Base-by-base conservation (phyloP, 192 early-diverging fungal genomes). In the Cetraspora pellucida region DNA sequence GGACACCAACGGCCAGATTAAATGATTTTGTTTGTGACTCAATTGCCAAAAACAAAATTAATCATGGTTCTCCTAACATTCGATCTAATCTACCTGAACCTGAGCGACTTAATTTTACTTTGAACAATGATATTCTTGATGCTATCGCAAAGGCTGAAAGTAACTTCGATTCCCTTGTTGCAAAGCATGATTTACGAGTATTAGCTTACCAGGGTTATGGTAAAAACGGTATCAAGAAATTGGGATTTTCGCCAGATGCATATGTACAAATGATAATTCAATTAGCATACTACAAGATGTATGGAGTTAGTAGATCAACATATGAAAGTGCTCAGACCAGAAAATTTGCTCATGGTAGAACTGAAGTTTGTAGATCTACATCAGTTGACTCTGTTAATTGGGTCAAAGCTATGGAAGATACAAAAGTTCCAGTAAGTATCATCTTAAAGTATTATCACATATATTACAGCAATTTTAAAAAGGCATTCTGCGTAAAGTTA, bases 321-420 rank as follows among this genome's bases (percentile, higher is more conserved):
- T 99, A 99, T 83, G 97, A 99, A 83, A 90, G 91, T 77, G 95
- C 93, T 47, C 92, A 93, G 87, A 97, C 94, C 31, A 88, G 94
- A 79, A 94, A 93, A 85, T 99, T 93, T 87, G 90, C 89, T 52
- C 95, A 90, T 61, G 97, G 97, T 27, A 92, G 97, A 77, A 99
- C 97, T 28, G 97, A 99, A 81, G 96, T 95, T 9, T 91, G 92
- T 81, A 90, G 97, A 55, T 90, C 91, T 30, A 92, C 95, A 58
- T 87, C 87, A 17, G 83, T 78, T 44, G 96, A 97, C 57, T 89
- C 87, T 74, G 88, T 89, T 23, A 87, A 83, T 2, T 99, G 92
- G 90, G 96, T 97, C 67, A 90, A 91, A 68, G 82, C 94, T 25
- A 96, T 97, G 97, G 89, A 92, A 78, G 83, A 94, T 68, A 82